Evolutionary conservation across 306 rosid species (phyloP).

Genomic region (Vigna trinervia): DNA sequence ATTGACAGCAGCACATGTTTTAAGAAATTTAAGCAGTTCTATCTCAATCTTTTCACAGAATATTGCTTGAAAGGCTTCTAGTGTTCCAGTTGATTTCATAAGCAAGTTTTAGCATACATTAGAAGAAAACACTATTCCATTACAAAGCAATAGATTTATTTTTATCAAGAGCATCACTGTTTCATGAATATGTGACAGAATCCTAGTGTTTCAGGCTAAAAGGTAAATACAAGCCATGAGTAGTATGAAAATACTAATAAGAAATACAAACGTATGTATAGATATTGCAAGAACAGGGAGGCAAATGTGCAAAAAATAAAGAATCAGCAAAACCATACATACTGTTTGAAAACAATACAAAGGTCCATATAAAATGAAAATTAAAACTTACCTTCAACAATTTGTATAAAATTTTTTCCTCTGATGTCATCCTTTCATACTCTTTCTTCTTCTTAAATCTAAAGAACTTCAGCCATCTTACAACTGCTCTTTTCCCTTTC

Average conservation of each 20-base stretch:
- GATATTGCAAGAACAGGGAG: slow-evolving; percentile 10
- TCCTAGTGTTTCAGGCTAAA: slow-evolving; percentile 27
- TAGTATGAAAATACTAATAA: background rate
- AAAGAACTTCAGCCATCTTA: slow-evolving; percentile 85
- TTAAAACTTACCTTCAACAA: slow-evolving; percentile 62
- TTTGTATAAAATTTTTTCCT: slow-evolving; percentile 74
- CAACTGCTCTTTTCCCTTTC: slow-evolving; percentile 92
- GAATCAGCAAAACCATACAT: slow-evolving; percentile 27
- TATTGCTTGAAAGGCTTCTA: no score
- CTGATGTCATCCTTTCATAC: slow-evolving; percentile 79
- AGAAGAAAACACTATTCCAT: slow-evolving; percentile 19
- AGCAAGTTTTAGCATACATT: background rate
- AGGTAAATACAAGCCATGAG: slow-evolving; percentile 18
- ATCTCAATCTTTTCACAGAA: no score
- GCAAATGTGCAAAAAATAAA: background rate
- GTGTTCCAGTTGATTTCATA: slow-evolving; percentile 8
- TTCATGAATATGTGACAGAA: background rate
- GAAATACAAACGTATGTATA: background rate
- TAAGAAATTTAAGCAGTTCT: no score
- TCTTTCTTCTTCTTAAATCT: slow-evolving; percentile 90
- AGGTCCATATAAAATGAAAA: background rate
- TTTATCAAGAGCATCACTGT: background rate
- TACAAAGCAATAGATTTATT: background rate
- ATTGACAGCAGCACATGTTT: background rate
- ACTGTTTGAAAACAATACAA: slow-evolving; percentile 26